Evolutionary conservation across 306 rosid genomes (phyloP).

Genomic region (Rubus parviflorus): DNA sequence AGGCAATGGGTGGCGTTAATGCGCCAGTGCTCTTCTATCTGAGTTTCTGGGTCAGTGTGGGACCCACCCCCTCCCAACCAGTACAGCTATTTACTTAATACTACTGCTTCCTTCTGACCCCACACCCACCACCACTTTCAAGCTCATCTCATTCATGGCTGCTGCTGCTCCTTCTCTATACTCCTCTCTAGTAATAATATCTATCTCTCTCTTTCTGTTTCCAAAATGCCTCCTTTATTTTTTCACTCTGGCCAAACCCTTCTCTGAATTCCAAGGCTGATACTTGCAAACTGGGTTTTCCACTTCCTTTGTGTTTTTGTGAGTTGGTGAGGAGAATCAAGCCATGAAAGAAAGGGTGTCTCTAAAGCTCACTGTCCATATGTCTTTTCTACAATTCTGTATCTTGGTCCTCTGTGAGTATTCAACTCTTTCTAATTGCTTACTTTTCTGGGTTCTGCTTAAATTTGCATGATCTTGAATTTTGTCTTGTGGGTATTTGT

Average conservation of each 20-base stretch:
- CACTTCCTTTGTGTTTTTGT: too few species aligned
- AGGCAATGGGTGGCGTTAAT: slow-evolving; percentile 60
- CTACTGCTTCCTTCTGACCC: slow-evolving; percentile 47
- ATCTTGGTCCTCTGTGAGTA: slow-evolving; percentile 55
- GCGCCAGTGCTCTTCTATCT: slow-evolving; percentile 36
- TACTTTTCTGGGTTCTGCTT: slow-evolving; percentile 18
- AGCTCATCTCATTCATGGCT: slow-evolving; percentile 35
- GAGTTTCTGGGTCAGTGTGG: slow-evolving; percentile 33
- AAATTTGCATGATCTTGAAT: slow-evolving; percentile 38
- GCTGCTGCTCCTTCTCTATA: slow-evolving; percentile 30
- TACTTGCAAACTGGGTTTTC: slow-evolving; percentile 7
- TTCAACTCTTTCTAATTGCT: neutral
- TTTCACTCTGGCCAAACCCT: slow-evolving; percentile 21
- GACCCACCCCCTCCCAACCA: slow-evolving; percentile 30
- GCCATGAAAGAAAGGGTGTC: neutral
- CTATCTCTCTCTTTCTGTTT: neutral
- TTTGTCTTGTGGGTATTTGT: slow-evolving; percentile 9
- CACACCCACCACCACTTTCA: slow-evolving; percentile 43
- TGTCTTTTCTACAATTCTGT: slow-evolving; percentile 26
- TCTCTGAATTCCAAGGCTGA: slow-evolving; percentile 24
- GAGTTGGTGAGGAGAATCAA: too few species aligned
- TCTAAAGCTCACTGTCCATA: slow-evolving; percentile 25
- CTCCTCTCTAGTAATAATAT: neutral
- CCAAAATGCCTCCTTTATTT: slow-evolving; percentile 11
- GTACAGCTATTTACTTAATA: slow-evolving; percentile 60